A percentile compares a stretch with the other conserved stretches of the same genome.
Evolutionary conservation across 345 rosid species (phyloP).

Genomic region (Salix viminalis): DNA sequence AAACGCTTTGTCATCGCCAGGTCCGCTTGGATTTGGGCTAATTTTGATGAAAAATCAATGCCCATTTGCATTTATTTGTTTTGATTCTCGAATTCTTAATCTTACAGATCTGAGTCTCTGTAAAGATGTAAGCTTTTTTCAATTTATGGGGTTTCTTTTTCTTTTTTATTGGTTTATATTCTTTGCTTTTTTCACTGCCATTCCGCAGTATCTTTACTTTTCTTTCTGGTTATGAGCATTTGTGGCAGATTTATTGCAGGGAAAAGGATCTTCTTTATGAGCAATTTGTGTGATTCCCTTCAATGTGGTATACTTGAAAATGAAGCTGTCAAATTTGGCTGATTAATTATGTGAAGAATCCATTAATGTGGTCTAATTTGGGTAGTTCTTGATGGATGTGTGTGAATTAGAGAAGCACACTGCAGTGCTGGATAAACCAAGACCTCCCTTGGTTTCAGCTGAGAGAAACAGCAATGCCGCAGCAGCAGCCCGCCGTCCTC

Average conservation of each 20-base stretch:
- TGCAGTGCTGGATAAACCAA: slow-evolving; percentile 46
- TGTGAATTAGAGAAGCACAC: slow-evolving; percentile 51
- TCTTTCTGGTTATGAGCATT: slow-evolving; percentile 24
- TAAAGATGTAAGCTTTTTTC: slow-evolving; percentile 47
- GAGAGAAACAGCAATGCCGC: slow-evolving; percentile 58
- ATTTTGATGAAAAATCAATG: slow-evolving; percentile 20
- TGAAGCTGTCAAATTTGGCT: slow-evolving; percentile 30
- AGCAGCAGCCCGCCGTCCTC: slow-evolving; percentile 52
- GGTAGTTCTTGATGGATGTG: slow-evolving; percentile 69
- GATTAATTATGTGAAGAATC: slow-evolving; percentile 20
- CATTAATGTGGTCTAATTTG: slow-evolving; percentile 55
- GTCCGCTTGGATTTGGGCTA: slow-evolving; percentile 40
- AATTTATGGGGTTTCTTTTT: slow-evolving; percentile 9
- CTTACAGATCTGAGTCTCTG: slow-evolving; percentile 42
- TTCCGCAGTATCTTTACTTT: slow-evolving; percentile 44
- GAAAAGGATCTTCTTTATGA: slow-evolving; percentile 45
- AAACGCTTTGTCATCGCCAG: slow-evolving; percentile 28
- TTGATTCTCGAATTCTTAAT: slow-evolving; percentile 25
- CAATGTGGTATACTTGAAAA: slow-evolving; percentile 35
- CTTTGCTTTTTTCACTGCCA: slow-evolving; percentile 33
- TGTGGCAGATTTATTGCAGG: slow-evolving; percentile 58
- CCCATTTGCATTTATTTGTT: slow-evolving; percentile 23
- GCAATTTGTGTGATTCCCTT: slow-evolving; percentile 28
- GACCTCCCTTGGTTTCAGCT: slow-evolving; percentile 61
- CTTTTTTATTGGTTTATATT: slow-evolving; percentile 18